Evolutionary conservation across 2,329 filamentous ascomycete genomes (phyloP).

Genomic region (Dactylella cylindrospora): DNA sequence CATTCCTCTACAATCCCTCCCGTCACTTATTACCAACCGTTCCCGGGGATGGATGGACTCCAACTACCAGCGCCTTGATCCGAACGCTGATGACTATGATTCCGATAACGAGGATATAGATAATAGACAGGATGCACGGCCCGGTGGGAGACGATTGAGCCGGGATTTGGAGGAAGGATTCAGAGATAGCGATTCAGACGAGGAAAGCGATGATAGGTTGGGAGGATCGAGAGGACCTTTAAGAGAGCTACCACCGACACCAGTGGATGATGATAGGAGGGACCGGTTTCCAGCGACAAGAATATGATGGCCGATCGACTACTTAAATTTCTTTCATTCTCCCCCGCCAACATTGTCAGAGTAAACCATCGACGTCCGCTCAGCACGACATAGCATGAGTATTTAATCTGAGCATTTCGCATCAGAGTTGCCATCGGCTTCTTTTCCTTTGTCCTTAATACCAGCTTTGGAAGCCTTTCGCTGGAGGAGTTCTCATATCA

Average conservation of each 20-base stretch:
- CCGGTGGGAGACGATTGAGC: slow-evolving; percentile 10
- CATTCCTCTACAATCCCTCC: slow-evolving; percentile 41
- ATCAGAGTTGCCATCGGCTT: too few species aligned
- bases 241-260: slow-evolving; percentile 33
- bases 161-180: slow-evolving; percentile 39
- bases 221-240: slow-evolving; percentile 19
- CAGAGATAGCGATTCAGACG: slow-evolving; percentile 39
- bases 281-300: slow-evolving; percentile 30
- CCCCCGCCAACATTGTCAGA: too few species aligned
- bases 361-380: too few species aligned
- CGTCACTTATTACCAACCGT: slow-evolving; percentile 35
- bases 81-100: slow-evolving; percentile 25
- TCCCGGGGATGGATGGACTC: slow-evolving; percentile 41
- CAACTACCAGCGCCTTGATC: slow-evolving; percentile 31
- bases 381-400: too few species aligned
- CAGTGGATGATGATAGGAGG: slow-evolving; percentile 27
- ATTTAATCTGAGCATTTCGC: too few species aligned
- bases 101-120: slow-evolving; percentile 39
- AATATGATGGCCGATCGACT: slow-evolving; percentile 22
- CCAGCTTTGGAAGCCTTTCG: too few species aligned
- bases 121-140: neutral
- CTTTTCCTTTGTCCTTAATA: too few species aligned
- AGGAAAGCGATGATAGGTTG: slow-evolving; percentile 28
- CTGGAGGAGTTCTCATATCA: too few species aligned
- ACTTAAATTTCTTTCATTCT: too few species aligned